Evolutionary conservation across 192 early-diverging fungal species (phyloP).

Genomic region (Pecoramyces ruminantium): DNA sequence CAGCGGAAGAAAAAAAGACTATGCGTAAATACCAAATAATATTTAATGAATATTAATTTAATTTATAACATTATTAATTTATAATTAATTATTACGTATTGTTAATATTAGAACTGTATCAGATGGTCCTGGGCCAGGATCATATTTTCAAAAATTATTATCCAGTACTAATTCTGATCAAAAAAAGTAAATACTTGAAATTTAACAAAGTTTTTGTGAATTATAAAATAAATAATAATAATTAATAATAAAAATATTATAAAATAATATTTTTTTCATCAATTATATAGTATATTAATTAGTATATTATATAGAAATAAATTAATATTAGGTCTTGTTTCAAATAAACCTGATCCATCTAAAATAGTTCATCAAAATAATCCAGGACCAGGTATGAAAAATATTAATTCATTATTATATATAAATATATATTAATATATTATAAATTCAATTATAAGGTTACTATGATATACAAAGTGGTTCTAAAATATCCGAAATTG

Average conservation of each 20-base stretch:
- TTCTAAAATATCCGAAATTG: background rate
- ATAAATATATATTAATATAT: background rate
- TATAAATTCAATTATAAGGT: background rate
- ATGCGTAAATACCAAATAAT: too few species aligned
- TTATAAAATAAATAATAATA: background rate
- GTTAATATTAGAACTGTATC: too few species aligned
- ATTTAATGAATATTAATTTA: too few species aligned
- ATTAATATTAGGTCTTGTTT: background rate
- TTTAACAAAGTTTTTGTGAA: background rate
- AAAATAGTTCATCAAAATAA: background rate
- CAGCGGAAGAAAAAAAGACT: background rate
- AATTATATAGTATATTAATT: background rate
- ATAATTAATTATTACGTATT: too few species aligned
- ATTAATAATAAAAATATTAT: background rate
- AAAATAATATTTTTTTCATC: background rate
- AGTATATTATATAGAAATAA: background rate
- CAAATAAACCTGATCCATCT: background rate
- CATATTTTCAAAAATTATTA: background rate
- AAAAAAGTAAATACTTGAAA: background rate
- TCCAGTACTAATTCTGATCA: background rate
- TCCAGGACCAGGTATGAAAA: background rate
- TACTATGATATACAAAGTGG: background rate
- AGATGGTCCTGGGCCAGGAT: background rate
- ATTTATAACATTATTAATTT: too few species aligned
- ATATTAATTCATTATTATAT: too few species aligned